Evolutionary conservation across 495 filamentous ascomycete species (phyloP), one percentile per base, ranked within the genome.

Genomic region (Talaromyces borbonicus): DNA sequence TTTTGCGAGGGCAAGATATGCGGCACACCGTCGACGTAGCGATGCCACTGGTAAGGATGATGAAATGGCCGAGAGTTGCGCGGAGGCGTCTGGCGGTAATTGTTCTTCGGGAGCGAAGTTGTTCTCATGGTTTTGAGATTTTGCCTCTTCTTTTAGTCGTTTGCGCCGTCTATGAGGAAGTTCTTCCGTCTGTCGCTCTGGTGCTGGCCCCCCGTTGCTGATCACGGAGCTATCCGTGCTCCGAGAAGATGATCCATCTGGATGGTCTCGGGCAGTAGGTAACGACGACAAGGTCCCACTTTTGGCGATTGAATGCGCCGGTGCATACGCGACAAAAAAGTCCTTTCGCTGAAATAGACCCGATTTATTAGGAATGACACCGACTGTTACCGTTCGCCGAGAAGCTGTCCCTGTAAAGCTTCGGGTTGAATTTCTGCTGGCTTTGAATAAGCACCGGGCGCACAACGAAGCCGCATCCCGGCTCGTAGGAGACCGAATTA

Each of bases 1-100:
- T 65, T 98, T 98, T 19, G 87, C 84, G 54, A 98, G 82, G 6
- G 92, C 85, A 53, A 98, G 83, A 56, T 84, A 87, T 27, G 87
- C 80, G n/a, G 89, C 84, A 42, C 92, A 52, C 30, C 77, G 74
- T 48, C 89, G 84, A 36, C 83, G 79, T 41, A 93, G 47, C 33
- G 90, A 93, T 36, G 74, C 62, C 2, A 80, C 77, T 24, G 83
- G 78, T 42, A 72, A 68, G n/a, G 70, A 64, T 22, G 83, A 79
- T 5, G 90, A 89, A 27, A 77, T 61, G 22, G 77, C 77, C 7
- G 90, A 83, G 32, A 96, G 73, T 47, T 79, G 75, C 18, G 86
- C 82, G 6, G 90, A 93, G 14, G 90, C 89, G 65, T 96, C 89
- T 30, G 73, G 84, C 3, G 90, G 83, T 8, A 93, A 71, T 29